These are phyloP conservation scores for Plenodomus tracheiphilus DNA, from an alignment of 2,329 filamentous ascomycete species.

Conservation along the genomic window DNA sequence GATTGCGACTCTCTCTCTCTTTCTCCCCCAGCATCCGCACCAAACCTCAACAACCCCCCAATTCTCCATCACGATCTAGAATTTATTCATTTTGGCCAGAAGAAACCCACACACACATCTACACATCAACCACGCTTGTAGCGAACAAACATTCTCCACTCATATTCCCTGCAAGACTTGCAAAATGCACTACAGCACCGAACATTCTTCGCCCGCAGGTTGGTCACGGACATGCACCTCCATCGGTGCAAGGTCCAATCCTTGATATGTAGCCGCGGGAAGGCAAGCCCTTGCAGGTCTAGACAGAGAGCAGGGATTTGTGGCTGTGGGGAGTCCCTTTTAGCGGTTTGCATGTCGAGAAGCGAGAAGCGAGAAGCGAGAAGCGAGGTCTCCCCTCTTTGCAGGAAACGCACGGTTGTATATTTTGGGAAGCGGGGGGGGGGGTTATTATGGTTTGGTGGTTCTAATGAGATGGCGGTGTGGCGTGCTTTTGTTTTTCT, in stretches of 20 bases:
- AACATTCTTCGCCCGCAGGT: slow-evolving; percentile 3
- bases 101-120: neutral
- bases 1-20: neutral
- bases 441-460: too few species aligned
- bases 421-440: too few species aligned
- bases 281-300: neutral
- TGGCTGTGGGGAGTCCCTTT: neutral
- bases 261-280: slow-evolving; percentile 15
- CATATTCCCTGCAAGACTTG: neutral
- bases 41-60: neutral
- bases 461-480: too few species aligned
- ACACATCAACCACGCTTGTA: too few species aligned
- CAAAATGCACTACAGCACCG: slow-evolving; percentile 2
- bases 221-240: slow-evolving; percentile 4
- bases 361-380: neutral
- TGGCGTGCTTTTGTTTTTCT: too few species aligned
- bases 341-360: too few species aligned
- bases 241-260: slow-evolving; percentile 7
- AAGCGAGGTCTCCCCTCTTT: too few species aligned
- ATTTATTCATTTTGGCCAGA: neutral
- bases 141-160: too few species aligned
- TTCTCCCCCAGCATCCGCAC: neutral
- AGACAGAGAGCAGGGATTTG: slow-evolving; percentile 1
- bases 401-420: too few species aligned
- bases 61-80: neutral